phyloP scores from a whole-genome alignment of 495 filamentous ascomycete species.

The Penicillium pulvis region DNA sequence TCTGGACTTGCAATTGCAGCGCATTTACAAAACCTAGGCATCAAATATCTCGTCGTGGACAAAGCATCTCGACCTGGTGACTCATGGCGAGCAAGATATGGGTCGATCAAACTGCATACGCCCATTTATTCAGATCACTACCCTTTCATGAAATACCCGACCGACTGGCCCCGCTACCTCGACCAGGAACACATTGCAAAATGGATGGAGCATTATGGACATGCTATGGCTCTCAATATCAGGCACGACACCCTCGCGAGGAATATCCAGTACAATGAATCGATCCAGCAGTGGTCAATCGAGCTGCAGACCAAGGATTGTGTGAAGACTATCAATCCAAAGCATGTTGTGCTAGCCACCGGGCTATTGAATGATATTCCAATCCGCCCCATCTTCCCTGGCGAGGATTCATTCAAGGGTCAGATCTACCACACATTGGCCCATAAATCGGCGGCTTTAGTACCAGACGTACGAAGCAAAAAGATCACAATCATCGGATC shows the following conservation, averaged over 20 bases:
- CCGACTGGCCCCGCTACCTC: not conserved
- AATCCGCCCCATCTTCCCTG: conserved; percentile 1
- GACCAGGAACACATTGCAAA: conserved; percentile 2
- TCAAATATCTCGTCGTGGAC: conserved; percentile 10
- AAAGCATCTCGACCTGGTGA: conserved; percentile 5
- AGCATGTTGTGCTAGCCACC: conserved; percentile 7
- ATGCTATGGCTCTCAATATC: conserved; percentile 5
- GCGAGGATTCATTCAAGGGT: conserved; percentile 3
- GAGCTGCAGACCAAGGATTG: not conserved
- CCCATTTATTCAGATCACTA: not conserved
- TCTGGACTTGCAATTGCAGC: conserved; percentile 1
- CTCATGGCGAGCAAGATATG: conserved; percentile 4
- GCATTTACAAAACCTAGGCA: conserved; percentile 5
- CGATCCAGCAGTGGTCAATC: not conserved
- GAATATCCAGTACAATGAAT: conserved; percentile 6
- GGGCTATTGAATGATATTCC: conserved; percentile 2
- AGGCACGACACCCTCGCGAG: conserved; percentile 1
- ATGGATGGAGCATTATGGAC: conserved; percentile 6
- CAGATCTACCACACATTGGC: conserved; percentile 7
- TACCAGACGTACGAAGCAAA: conserved; percentile 1
- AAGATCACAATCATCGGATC: conserved; percentile 9
- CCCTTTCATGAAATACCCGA: conserved; percentile 7
- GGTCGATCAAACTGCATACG: conserved; percentile 4
- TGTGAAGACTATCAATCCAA: conserved; percentile 4
- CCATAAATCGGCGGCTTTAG: not conserved